phyloP scores from a whole-genome alignment of 1,284 basidiomycete species.

The Ceratobasidium theobromae region DNA sequence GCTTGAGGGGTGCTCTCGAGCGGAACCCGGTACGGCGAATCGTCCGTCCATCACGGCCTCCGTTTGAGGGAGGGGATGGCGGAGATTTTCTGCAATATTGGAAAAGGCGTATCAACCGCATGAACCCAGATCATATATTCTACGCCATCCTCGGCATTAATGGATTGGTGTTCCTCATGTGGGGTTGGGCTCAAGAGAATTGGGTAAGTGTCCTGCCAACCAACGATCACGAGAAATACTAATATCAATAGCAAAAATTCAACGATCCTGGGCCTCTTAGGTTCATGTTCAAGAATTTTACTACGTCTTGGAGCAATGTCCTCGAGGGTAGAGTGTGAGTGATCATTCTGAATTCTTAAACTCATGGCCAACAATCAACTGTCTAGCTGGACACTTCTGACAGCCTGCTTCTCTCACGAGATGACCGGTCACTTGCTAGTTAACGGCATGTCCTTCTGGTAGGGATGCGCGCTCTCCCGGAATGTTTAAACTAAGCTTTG shows the following conservation, averaged over 20 bases:
- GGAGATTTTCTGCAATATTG: slow-evolving; percentile 2
- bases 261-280: slow-evolving; percentile 31
- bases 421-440: slow-evolving; percentile 32
- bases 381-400: slow-evolving; percentile 37
- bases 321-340: slow-evolving; percentile 32
- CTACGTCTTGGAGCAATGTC: slow-evolving; percentile 33
- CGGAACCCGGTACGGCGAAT: slow-evolving; percentile 9
- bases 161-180: slow-evolving; percentile 33
- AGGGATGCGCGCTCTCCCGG: too few relatives aligned
- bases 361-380: not conserved
- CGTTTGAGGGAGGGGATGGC: slow-evolving; percentile 5
- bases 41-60: slow-evolving; percentile 7
- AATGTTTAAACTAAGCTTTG: too few relatives aligned
- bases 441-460: slow-evolving; percentile 36
- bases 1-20: slow-evolving; percentile 19
- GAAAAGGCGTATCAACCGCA: slow-evolving; percentile 19
- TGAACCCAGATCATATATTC: slow-evolving; percentile 30
- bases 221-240: not conserved
- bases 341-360: not conserved
- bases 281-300: slow-evolving; percentile 36
- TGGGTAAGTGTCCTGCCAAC: slow-evolving; percentile 16
- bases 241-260: slow-evolving; percentile 33
- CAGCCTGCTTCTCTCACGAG: slow-evolving; percentile 36
- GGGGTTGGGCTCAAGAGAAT: slow-evolving; percentile 34
- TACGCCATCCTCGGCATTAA: slow-evolving; percentile 36